A percentile compares a stretch with the other conserved stretches of the same genome.
These are phyloP conservation scores for Podaxis rugospora DNA, from an alignment of 768 basidiomycete species.

Conservation along the genomic window DNA sequence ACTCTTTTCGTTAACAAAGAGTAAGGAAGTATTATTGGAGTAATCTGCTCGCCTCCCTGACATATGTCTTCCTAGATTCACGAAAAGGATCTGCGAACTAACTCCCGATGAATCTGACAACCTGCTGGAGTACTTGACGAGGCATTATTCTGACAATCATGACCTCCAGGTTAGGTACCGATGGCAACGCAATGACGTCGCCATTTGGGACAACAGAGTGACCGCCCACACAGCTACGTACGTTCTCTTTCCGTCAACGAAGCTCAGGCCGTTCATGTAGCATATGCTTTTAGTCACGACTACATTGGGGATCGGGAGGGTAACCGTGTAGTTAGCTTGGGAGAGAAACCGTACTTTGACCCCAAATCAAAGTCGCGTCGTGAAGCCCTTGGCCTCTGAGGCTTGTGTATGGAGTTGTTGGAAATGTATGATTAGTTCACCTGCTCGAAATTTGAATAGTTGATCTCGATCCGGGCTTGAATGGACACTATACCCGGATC, in stretches of 20 bases:
- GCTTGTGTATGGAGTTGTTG: too few species aligned
- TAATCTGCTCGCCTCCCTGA: background rate
- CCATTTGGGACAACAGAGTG: constrained; percentile 59
- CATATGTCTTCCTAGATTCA: constrained; percentile 36
- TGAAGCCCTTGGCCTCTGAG: constrained; percentile 14
- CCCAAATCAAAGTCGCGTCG: constrained; percentile 31
- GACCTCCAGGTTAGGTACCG: constrained; percentile 51
- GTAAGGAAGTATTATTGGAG: constrained; percentile 19
- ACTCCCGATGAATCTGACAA: constrained; percentile 48
- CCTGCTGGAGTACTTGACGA: constrained; percentile 42
- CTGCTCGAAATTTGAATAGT: too few species aligned
- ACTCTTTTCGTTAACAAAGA: constrained; percentile 50
- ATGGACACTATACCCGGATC: too few species aligned
- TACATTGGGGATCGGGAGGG: constrained; percentile 35
- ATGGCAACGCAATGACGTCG: constrained; percentile 49
- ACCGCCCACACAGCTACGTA: constrained; percentile 46
- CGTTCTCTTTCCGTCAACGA: constrained; percentile 7
- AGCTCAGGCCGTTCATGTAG: background rate
- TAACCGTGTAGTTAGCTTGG: constrained; percentile 48
- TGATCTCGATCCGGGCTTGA: too few species aligned
- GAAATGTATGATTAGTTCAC: too few species aligned
- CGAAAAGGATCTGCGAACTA: constrained; percentile 49
- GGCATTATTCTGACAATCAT: constrained; percentile 53
- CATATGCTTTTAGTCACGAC: constrained; percentile 24
- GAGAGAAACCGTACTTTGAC: constrained; percentile 50